Evolutionary conservation across 2,329 filamentous ascomycete species (phyloP), one percentile per base, ranked within the genome.

Genomic region (Phaeosphaeriaceae sp.): DNA sequence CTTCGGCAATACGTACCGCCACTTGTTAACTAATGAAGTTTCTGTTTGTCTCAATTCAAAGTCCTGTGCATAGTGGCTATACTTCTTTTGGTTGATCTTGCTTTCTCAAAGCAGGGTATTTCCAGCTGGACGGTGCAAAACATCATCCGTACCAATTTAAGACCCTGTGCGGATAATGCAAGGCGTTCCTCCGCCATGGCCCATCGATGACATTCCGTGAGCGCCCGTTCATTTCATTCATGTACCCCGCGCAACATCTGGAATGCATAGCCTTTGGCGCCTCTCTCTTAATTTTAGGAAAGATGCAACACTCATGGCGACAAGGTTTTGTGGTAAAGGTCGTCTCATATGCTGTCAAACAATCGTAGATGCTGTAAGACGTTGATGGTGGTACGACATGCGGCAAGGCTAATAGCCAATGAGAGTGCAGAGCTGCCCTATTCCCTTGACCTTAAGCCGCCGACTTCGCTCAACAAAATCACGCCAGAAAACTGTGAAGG

Each of bases 401-500:
- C 54, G 52, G 40, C 49, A 29, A 40, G 49, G 43, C 46, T 28
- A 33, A 18, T 34, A 44, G 34, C 66, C 63, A 69, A 69, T 69
- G 49, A 67, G 34, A 56, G 34, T 20, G 28, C 56, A 55, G 55
- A 64, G 61, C 46, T 38, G 47, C 48, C 49, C 54, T 58, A 38
- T 46, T 54, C 45, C 50, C 55, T 50, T 37, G 39, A 37, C 29
- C 20, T 37, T 48, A 68, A 66, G 63, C 64, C 64, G 64, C 65
- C 60, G 46, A 61, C 54, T 55, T 59, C 54, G 55, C 57, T 54
- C 63, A 62, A 65, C 63, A 61, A 56, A 59, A 56, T 48, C 50
- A 44, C 33, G 33, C 45, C 38, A 48, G 44, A 58, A 45, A 46
- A 33, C 36, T 20, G 47, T 35, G 46, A 48, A 42, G 51, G 36